Percentiles rank a stretch among this genome's conserved stretches.
These are phyloP conservation scores for Phytophthora meadii DNA, from an alignment of 352 stramenopile species.

Conservation along the genomic window DNA sequence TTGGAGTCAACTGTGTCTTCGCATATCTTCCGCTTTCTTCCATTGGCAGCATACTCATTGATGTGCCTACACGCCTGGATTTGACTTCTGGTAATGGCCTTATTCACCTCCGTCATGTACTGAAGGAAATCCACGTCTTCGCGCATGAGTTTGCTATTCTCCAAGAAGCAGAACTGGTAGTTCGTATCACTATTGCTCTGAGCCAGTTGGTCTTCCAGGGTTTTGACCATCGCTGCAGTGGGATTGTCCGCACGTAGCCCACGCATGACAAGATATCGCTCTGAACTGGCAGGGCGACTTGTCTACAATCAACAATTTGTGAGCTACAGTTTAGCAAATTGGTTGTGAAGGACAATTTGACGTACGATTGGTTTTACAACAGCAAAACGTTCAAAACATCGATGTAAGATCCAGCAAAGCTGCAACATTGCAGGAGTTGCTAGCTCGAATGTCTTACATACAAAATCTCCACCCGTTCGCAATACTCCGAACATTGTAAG, in stretches of 20 bases:
- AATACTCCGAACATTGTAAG: constrained; percentile 69
- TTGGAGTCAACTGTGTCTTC: constrained; percentile 26
- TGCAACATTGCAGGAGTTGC: constrained; percentile 63
- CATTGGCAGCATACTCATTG: constrained; percentile 36
- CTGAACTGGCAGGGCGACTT: constrained; percentile 80
- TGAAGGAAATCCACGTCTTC: constrained; percentile 47
- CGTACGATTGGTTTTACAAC: constrained; percentile 72
- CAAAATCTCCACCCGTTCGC: constrained; percentile 54
- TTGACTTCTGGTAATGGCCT: constrained; percentile 43
- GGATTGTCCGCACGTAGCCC: constrained; percentile 27
- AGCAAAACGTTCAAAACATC: constrained; percentile 63
- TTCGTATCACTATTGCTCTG: constrained; percentile 5
- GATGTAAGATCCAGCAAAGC: constrained; percentile 69
- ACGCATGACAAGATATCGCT: constrained; percentile 71
- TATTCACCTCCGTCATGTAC: constrained; percentile 50
- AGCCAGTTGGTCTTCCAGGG: constrained; percentile 37
- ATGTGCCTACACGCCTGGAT: constrained; percentile 51
- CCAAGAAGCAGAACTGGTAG: constrained; percentile 23
- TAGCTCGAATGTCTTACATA: constrained; percentile 87
- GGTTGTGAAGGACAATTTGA: not conserved
- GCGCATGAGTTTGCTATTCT: constrained; percentile 14
- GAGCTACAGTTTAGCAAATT: no score
- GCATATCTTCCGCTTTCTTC: constrained; percentile 40
- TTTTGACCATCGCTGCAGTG: constrained; percentile 26
- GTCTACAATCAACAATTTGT: constrained; percentile 45